Percentiles rank a stretch among this genome's conserved stretches.
Conservation (phyloP, 306 rosid genomes). For the Pyrus betulifolia region DNA sequence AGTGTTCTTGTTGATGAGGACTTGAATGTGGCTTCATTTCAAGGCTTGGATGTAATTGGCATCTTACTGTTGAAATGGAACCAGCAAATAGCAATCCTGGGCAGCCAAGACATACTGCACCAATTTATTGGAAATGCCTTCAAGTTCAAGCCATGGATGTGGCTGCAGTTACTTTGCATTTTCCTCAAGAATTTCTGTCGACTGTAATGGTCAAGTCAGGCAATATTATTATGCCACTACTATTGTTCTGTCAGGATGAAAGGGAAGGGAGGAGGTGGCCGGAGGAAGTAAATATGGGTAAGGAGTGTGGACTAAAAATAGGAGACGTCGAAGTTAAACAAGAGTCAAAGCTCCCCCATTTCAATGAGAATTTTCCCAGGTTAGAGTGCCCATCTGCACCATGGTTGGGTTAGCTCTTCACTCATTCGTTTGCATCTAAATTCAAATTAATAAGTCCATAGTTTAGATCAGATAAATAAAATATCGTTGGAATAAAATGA, state of each 20-base stretch:
- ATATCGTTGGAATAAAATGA: neutral
- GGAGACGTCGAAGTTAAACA: neutral
- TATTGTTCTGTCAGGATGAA: neutral
- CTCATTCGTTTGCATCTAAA: too few relatives aligned
- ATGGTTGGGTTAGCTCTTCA: neutral
- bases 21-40: neutral
- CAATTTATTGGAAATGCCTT: neutral
- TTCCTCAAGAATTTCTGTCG: neutral
- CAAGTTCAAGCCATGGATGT: neutral
- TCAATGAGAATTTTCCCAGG: neutral
- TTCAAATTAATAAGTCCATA: too few relatives aligned
- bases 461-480: neutral
- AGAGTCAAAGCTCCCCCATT: neutral
- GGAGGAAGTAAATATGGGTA: neutral
- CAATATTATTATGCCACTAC: neutral
- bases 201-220: neutral
- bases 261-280: neutral
- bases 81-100: neutral
- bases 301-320: neutral
- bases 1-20: neutral
- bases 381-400: neutral
- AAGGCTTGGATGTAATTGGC: neutral
- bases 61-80: neutral
- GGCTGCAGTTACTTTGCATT: neutral
- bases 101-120: neutral